phyloP scores from a whole-genome alignment of 345 rosid species.

The Psidium guajava region DNA sequence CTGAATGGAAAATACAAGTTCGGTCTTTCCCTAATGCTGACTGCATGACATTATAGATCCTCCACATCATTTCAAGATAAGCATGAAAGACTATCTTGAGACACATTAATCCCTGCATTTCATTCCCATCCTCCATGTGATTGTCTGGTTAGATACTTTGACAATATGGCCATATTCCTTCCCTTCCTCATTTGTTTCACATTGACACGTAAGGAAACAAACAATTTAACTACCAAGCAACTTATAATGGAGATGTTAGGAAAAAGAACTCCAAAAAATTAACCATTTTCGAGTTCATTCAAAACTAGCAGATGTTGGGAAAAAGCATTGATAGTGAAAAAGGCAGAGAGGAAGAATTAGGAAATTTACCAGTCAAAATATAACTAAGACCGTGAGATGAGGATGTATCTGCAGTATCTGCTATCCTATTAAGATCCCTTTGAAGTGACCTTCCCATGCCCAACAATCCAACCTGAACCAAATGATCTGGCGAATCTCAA shows the following conservation, averaged over 20 bases:
- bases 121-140: not conserved
- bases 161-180: not conserved
- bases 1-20: not conserved
- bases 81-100: not conserved
- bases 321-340: not conserved
- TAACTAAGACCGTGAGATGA: conserved; percentile 73
- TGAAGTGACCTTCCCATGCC: conserved; percentile 82
- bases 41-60: not conserved
- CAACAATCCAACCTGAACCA: conserved; percentile 60
- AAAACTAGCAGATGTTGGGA: not conserved
- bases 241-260: not conserved
- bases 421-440: conserved; percentile 72
- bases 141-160: not conserved
- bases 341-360: not conserved
- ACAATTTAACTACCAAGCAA: not conserved
- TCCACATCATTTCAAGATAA: not conserved
- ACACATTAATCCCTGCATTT: not conserved
- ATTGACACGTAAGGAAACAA: not conserved
- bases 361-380: conserved; percentile 66
- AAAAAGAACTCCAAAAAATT: not conserved
- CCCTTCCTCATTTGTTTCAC: not conserved
- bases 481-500: not conserved
- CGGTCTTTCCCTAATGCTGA: not conserved
- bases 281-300: not conserved
- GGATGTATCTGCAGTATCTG: conserved; percentile 80